Evolutionary conservation across 106 monocot species (phyloP).

Genomic region (Allium cepa): DNA sequence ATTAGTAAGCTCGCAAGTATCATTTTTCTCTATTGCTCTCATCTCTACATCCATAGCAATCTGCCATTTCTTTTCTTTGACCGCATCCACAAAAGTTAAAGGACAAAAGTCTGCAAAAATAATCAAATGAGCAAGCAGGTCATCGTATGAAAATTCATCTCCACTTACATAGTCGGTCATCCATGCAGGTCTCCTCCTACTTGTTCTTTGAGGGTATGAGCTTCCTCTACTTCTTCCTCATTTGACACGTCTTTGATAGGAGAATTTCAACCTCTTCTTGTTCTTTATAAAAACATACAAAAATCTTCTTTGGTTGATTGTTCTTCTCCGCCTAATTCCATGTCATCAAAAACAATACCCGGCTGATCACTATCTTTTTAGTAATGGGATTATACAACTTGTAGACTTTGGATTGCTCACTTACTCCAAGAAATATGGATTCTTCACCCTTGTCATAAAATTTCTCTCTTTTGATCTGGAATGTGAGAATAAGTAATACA

Average conservation of each 20-base stretch:
- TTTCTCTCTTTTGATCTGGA: background rate
- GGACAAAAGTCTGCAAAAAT: background rate
- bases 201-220: background rate
- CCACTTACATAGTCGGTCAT: background rate
- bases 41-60: too few species aligned
- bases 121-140: background rate
- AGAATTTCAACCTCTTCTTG: too few species aligned
- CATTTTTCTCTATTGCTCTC: too few species aligned
- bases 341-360: background rate
- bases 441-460: background rate
- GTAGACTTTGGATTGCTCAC: background rate
- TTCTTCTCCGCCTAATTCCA: background rate
- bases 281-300: background rate
- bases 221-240: background rate
- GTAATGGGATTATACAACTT: conserved; percentile 3
- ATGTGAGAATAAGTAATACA: background rate
- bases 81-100: too few species aligned
- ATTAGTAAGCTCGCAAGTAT: background rate
- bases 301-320: background rate
- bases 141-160: background rate
- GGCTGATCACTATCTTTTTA: background rate
- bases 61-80: too few species aligned
- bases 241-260: too few species aligned
- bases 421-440: background rate
- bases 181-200: background rate